Evolutionary conservation across 352 stramenopile genomes (phyloP).

Genomic region (Phytophthora boehmeriae): DNA sequence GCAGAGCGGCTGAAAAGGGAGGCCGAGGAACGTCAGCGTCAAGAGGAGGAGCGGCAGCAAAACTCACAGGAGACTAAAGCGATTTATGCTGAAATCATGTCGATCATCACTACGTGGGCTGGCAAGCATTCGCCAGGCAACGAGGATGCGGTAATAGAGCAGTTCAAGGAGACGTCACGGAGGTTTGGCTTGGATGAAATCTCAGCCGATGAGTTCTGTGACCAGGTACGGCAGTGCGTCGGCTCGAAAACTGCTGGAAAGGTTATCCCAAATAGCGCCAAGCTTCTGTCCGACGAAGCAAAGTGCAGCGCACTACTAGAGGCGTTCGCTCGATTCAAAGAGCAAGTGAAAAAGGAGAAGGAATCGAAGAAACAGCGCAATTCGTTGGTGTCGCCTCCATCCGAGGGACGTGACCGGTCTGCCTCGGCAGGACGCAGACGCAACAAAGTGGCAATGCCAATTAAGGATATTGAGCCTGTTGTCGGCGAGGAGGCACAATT

Average conservation of each 20-base stretch:
- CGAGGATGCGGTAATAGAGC: constrained; percentile 52
- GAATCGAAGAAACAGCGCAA: constrained; percentile 73
- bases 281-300: constrained; percentile 58
- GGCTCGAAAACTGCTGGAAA: constrained; percentile 75
- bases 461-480: constrained; percentile 85
- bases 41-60: constrained; percentile 57
- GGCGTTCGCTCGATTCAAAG: constrained; percentile 68
- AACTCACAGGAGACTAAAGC: constrained; percentile 62
- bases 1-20: constrained; percentile 48
- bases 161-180: constrained; percentile 66
- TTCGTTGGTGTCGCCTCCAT: constrained; percentile 36
- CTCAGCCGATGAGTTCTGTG: constrained; percentile 74
- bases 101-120: constrained; percentile 65
- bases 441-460: constrained; percentile 53
- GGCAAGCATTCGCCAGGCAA: constrained; percentile 57
- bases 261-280: constrained; percentile 77
- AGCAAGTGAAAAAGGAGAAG: constrained; percentile 77
- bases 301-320: constrained; percentile 63
- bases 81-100: constrained; percentile 72
- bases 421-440: constrained; percentile 50
- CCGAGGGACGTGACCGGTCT: constrained; percentile 34
- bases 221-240: constrained; percentile 66
- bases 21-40: constrained; percentile 58
- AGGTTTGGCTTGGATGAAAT: constrained; percentile 72
- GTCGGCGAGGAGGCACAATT: constrained; percentile 82